Evolutionary conservation across 2,329 filamentous ascomycete genomes (phyloP), one percentile per base, ranked within the genome.

Genomic region (Colletotrichum caudatum): DNA sequence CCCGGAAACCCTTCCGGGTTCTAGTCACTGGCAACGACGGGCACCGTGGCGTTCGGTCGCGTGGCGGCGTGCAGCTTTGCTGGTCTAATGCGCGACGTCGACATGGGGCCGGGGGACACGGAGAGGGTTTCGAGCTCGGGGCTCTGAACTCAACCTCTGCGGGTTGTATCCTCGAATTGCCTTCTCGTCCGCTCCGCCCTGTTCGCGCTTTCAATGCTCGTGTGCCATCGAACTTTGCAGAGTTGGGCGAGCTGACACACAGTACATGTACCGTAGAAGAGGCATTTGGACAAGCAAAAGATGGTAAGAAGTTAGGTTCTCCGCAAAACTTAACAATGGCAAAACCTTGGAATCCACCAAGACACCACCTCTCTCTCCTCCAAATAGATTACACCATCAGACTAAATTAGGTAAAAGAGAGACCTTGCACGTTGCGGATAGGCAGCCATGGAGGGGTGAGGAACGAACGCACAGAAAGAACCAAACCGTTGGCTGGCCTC

Each of bases 271-370:
- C 37, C 5, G 44, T 29, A 48, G n/a, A 23, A 23, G 33, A 33
- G 33, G 46, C 3, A 5, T 23, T 18, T 50, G 6, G 59, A 16
- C 18, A 35, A 64, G 26, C 50, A 26, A 23, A 58, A n/a, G 37
- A 39, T 33, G 62, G 46, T 33, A 62, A 35, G 54, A 29, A 23
- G 48, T 64, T 59, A 69, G 46, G 54, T 69, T 69, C 66, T 46
- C 26, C 54, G 53, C 46, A 44, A 41, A 51, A 59, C 44, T 53
- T 29, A 60, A 66, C 56, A 59, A 69, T 69, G 58, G 66, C 66
- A 53, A 29, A 58, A 57, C 51, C 51, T 29, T 51, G 39, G 33
- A 50, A 33, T 23, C 41, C 23, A 41, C 33, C 11, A 39, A 51
- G 23, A 5, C 23, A 26, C 23, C 57, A 16, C 16, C 39, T 37